Percentiles rank a stretch among this genome's conserved stretches.
phyloP scores from a whole-genome alignment of 768 basidiomycete species.

The Psilocybe cubensis region DNA sequence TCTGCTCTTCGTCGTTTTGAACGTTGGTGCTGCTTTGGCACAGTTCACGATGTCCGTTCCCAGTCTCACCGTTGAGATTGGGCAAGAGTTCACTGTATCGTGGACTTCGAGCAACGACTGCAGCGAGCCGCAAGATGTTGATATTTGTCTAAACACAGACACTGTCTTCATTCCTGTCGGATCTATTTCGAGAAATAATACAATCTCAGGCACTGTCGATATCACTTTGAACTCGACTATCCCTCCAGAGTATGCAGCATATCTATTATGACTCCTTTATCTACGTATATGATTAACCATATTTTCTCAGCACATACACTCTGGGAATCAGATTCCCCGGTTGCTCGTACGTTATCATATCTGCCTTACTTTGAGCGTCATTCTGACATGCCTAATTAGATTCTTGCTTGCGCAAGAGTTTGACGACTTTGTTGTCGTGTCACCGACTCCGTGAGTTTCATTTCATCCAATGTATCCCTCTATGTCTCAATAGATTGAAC shows the following conservation, averaged over 20 bases:
- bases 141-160: constrained; percentile 9
- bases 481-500: too few relatives aligned
- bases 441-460: too few relatives aligned
- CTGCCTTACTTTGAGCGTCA: background rate
- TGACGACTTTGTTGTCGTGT: constrained; percentile 6
- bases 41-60: constrained; percentile 6
- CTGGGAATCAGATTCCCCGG: constrained; percentile 12
- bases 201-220: constrained; percentile 2
- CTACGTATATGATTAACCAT: too few relatives aligned
- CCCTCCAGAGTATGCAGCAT: background rate
- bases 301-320: constrained; percentile 6
- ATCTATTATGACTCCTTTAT: too few relatives aligned
- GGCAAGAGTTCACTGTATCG: constrained; percentile 4
- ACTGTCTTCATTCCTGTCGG: constrained; percentile 7
- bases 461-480: too few relatives aligned
- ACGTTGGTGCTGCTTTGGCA: background rate
- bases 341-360: constrained; percentile 6
- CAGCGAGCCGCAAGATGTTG: constrained; percentile 1
- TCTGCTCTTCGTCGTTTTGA: constrained; percentile 1
- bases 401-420: constrained; percentile 7
- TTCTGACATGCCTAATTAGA: background rate
- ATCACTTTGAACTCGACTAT: constrained; percentile 8
- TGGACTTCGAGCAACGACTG: background rate
- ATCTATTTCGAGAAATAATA: constrained; percentile 1
- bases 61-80: constrained; percentile 8